Evolutionary conservation across 1,139 yeast species (phyloP).

Genomic region (Suhomyces atakaporum): DNA sequence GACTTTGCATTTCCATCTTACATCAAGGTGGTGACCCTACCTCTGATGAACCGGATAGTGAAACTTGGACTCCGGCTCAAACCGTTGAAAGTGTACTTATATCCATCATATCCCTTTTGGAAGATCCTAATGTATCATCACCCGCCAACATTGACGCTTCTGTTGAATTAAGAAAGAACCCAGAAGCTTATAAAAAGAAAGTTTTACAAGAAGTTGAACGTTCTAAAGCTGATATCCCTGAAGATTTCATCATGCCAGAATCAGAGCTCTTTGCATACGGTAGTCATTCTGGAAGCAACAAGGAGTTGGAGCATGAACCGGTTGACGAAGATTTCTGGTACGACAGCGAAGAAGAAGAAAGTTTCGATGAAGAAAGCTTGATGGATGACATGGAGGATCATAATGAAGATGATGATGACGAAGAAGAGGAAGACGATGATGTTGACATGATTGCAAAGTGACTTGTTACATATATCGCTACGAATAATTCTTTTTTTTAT

Average conservation of each 20-base stretch:
- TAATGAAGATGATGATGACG: conserved; percentile 59
- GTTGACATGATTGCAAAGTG: conserved; percentile 31
- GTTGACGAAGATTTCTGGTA: conserved; percentile 89
- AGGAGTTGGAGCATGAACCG: conserved; percentile 58
- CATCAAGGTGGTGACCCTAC: conserved; percentile 90
- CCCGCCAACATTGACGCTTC: conserved; percentile 98
- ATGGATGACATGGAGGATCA: conserved; percentile 57
- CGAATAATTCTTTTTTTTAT: conserved; percentile 3
- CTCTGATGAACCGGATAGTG: conserved; percentile 88
- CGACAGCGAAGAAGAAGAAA: conserved; percentile 61
- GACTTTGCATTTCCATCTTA: conserved; percentile 87
- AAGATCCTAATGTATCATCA: conserved; percentile 88
- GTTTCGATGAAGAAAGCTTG: conserved; percentile 55
- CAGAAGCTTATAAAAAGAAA: conserved; percentile 75
- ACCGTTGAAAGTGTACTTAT: conserved; percentile 89
- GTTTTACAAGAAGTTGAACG: conserved; percentile 83
- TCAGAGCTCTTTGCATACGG: conserved; percentile 61
- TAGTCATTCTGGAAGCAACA: conserved; percentile 38
- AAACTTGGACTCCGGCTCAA: conserved; percentile 96
- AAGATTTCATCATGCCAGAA: conserved; percentile 80
- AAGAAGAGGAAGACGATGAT: conserved; percentile 50
- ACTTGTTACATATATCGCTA: conserved; percentile 2
- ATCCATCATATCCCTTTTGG: conserved; percentile 83
- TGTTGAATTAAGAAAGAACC: conserved; percentile 83
- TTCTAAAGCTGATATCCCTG: conserved; percentile 82